These are phyloP conservation scores for Pythium aphanidermatum DNA, from an alignment of 352 stramenopile genomes.

Conservation along the genomic window DNA sequence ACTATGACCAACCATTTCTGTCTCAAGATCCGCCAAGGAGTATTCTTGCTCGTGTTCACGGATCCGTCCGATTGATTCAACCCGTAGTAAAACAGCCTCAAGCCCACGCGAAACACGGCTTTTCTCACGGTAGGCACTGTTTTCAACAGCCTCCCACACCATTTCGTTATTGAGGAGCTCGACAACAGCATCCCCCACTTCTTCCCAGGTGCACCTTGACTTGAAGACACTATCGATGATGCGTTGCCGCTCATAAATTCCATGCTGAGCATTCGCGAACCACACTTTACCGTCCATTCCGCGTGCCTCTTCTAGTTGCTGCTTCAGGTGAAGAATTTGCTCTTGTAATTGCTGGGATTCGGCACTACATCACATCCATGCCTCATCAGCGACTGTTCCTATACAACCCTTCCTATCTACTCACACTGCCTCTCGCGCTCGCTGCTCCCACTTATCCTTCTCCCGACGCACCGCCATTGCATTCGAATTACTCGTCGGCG, in stretches of 20 bases:
- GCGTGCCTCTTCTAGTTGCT: conserved; percentile 28
- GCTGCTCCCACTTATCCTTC: conserved; percentile 66
- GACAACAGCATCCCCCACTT: conserved; percentile 42
- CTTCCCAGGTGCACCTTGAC: conserved; percentile 46
- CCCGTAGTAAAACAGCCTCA: conserved; percentile 34
- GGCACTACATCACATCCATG: conserved; percentile 1
- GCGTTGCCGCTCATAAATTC: conserved; percentile 39
- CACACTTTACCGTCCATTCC: conserved; percentile 27
- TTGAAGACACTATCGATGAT: conserved; percentile 49
- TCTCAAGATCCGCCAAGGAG: no score
- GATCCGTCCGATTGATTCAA: conserved; percentile 20
- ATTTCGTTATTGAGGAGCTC: conserved; percentile 64
- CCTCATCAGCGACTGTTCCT: no score
- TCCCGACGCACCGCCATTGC: conserved; percentile 30
- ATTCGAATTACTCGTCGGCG: conserved; percentile 9
- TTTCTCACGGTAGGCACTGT: conserved; percentile 35
- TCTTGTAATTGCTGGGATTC: conserved; percentile 50
- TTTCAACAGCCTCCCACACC: conserved; percentile 48
- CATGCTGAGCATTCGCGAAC: conserved; percentile 36
- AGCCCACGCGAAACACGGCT: conserved; percentile 31
- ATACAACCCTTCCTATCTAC: conserved; percentile 1
- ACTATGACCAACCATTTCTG: background rate
- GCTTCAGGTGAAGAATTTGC: conserved; percentile 32
- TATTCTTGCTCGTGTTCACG: background rate
- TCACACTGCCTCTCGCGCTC: conserved; percentile 38